Evolutionary conservation across 2,329 filamentous ascomycete species (phyloP), one percentile per base, ranked within the genome.

Genomic region (Thelonectria olida): DNA sequence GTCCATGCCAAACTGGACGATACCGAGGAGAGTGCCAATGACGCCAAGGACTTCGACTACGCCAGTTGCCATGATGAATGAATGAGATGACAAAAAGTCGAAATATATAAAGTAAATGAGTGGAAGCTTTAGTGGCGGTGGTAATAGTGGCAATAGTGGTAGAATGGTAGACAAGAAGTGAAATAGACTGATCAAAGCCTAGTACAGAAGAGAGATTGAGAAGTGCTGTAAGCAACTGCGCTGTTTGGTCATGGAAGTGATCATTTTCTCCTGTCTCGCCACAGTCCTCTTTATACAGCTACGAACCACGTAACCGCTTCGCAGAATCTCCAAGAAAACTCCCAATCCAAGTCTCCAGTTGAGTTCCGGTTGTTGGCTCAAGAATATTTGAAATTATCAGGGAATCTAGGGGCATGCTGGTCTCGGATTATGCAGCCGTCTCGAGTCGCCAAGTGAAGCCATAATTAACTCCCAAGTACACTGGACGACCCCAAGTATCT

Each of bases 1-100:
- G 22, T 60, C 61, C 25, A 48, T 48, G n/a, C 45, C 57, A 41
- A 63, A 63, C n/a, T 55, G 52, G 47, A 60, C 25, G 17, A 63
- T 63, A 23, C 55, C 57, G 17, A 63, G 23, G 19, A 53, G 20
- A 4, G 55, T 41, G 2, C 50, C 55, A 19, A 63, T 38, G 12
- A 60, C 34, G 6, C 56, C 61, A 19, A 63, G 49, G 17, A 55
- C 25, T 25, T 49, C 44, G n/a, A 55, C n/a, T 17, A 19, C 17
- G 15, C 27, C 3, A 34, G 42, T 31, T 10, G 53, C 53, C 44
- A 48, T 41, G 4, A 9, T 34, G 25, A 34, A 7, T 22, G 9
- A 49, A 22, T 12, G 27, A 25, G 20, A 25, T 38, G 13, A 13
- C 7, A 31, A 38, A 36, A 15, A n/a, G n/a, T n/a, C n/a, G n/a